Conservation (phyloP, 108 stramenopile species). For the Epithemia pelagica region DNA sequence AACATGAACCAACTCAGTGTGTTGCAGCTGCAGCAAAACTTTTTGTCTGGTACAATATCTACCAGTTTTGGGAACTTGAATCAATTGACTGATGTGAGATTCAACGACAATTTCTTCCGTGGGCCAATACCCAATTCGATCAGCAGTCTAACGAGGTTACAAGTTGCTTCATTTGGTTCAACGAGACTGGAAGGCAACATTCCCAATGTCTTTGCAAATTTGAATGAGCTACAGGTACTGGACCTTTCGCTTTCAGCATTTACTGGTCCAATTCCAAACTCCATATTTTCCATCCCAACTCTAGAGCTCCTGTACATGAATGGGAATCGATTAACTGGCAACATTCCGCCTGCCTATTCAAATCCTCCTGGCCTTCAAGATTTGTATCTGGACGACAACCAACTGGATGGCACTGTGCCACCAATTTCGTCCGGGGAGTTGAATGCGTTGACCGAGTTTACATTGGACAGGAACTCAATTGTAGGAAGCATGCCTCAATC, state of each 20-base stretch:
- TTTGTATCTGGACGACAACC: slow-evolving; percentile 45
- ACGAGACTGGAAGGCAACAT: slow-evolving; percentile 37
- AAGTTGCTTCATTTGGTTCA: neutral
- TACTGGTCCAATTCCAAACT: slow-evolving; percentile 26
- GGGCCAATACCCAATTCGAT: slow-evolving; percentile 53
- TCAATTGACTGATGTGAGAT: slow-evolving; percentile 32
- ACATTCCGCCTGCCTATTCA: slow-evolving; percentile 32
- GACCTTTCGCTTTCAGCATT: slow-evolving; percentile 32
- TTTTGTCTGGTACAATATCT: slow-evolving; percentile 33
- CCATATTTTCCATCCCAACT: slow-evolving; percentile 33
- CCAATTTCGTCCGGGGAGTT: slow-evolving; percentile 16
- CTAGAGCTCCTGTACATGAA: slow-evolving; percentile 43
- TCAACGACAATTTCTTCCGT: slow-evolving; percentile 60
- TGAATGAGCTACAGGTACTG: slow-evolving; percentile 21
- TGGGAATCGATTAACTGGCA: slow-evolving; percentile 41
- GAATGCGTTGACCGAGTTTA: slow-evolving; percentile 27
- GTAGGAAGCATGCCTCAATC: slow-evolving; percentile 3
- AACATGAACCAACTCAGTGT: slow-evolving; percentile 18
- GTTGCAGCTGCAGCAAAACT: slow-evolving; percentile 30
- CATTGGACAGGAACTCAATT: slow-evolving; percentile 14
- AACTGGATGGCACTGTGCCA: slow-evolving; percentile 41
- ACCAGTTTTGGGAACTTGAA: slow-evolving; percentile 37
- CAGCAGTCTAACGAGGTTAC: neutral
- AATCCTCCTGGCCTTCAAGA: slow-evolving; percentile 30
- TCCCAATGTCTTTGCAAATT: slow-evolving; percentile 26